Base-by-base conservation (phyloP, 371 early-diverging fungal genomes). In the Mucor saturninus region DNA sequence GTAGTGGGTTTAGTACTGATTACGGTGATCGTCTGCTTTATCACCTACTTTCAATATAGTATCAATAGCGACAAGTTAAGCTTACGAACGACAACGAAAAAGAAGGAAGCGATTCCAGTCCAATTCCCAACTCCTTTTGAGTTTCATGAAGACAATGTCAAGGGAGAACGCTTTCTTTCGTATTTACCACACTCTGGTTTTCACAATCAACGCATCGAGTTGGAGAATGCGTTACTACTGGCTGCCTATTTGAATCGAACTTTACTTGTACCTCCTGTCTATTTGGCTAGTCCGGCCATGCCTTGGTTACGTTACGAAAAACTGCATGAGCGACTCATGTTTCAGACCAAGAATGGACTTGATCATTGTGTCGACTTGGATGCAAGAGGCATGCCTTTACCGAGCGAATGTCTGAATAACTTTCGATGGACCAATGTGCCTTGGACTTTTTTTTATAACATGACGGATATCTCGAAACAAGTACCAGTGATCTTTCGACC, bases 101-200 rank as follows among this genome's bases (percentile, higher is more conserved):
- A 31, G 49, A 32, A 54, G 31, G 48, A 54, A 21, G n/a, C 56
- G 13, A 70, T 70, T 30, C 62, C 66, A 11, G 71, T 70, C 3
- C 29, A 30, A 15, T 62, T 65, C 42, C 71, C 71, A 28, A 39
- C 52, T 15, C 67, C 71, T 0, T 71, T 64, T 61, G 57, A 56
- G 31, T 13, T 61, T 14, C 58, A 62, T 49, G 6, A 46, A 45
- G 61, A 60, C 3, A 51, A 37, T 7, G 8, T 35, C 2, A 45
- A 60, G 10, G 14, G 29, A 14, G 79, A 81, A 68, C 75, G 73
- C 32, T 88, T 73, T 60, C 58, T 88, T 2, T 72, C 85, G 0
- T 88, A 84, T 64, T 62, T 88, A 28, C 88, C 88, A 14, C 88
- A 88, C 61, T 86, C 85, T 42, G 88, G 88, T 3, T 84, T 86